These are phyloP conservation scores for Spergularia marina DNA, from an alignment of 148 eudicot genomes.

Conservation along the genomic window DNA sequence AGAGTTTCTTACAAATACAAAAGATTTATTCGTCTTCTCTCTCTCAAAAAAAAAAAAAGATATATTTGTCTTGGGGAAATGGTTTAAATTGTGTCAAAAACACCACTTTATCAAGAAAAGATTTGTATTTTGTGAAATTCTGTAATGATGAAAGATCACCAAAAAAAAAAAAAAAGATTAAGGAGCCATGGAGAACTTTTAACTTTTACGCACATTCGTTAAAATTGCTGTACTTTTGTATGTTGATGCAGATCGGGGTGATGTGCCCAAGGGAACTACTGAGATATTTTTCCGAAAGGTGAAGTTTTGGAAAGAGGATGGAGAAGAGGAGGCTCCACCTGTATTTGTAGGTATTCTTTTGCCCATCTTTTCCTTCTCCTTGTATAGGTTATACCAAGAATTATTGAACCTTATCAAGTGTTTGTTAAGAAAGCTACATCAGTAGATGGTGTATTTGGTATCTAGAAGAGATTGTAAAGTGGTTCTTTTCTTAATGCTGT, in stretches of 20 bases:
- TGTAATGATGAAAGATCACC: background rate
- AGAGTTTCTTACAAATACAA: too few species aligned
- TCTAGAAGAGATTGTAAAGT: background rate
- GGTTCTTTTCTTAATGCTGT: background rate
- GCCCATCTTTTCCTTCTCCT: background rate
- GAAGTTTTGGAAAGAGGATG: conserved; percentile 97
- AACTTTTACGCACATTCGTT: background rate
- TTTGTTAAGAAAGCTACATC: background rate
- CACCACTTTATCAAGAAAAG: background rate
- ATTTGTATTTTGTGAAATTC: background rate
- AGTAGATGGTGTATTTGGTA: background rate
- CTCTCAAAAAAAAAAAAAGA: too few species aligned
- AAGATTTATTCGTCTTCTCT: too few species aligned
- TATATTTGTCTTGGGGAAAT: background rate
- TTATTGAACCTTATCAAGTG: background rate
- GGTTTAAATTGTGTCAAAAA: background rate
- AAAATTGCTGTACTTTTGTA: conserved; percentile 1
- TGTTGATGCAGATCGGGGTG: conserved; percentile 70
- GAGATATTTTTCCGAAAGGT: conserved; percentile 97
- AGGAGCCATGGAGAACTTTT: background rate
- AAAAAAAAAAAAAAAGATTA: too few species aligned
- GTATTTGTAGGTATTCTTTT: conserved; percentile 88
- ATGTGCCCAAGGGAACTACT: conserved; percentile 88
- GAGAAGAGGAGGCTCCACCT: conserved; percentile 97
- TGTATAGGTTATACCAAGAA: background rate